Conservation (phyloP, 2,329 filamentous ascomycete genomes). For the Colletotrichum paranaense region DNA sequence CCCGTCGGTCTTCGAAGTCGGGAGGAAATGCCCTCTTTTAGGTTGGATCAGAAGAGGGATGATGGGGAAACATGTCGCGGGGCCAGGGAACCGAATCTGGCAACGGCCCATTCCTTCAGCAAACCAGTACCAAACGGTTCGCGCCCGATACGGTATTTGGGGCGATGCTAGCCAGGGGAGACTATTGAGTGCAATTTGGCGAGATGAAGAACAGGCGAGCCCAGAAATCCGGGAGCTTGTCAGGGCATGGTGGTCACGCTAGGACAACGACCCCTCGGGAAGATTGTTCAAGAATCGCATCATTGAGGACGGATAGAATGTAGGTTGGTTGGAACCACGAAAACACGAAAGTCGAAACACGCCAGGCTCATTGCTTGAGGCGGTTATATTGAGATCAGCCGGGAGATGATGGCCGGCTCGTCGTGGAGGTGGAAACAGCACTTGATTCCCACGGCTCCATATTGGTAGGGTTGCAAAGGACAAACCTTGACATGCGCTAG, state of each 20-base stretch:
- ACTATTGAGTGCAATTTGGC: constrained; percentile 31
- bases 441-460: constrained; percentile 4
- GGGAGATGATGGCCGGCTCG: neutral
- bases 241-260: neutral
- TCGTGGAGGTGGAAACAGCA: neutral
- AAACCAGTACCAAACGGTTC: constrained; percentile 4
- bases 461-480: neutral
- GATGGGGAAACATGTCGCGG: constrained; percentile 20
- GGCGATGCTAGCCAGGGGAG: constrained; percentile 29
- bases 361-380: neutral
- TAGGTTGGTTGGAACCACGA: neutral
- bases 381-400: neutral
- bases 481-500: neutral
- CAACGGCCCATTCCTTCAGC: constrained; percentile 12
- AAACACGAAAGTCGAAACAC: neutral
- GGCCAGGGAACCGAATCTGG: constrained; percentile 21
- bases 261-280: neutral
- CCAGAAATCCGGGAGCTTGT: constrained; percentile 13
- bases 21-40: constrained; percentile 27
- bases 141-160: constrained; percentile 21
- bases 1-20: neutral
- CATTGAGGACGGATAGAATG: neutral
- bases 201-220: constrained; percentile 30
- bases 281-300: neutral
- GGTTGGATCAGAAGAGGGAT: neutral